Conservation (phyloP, 2,329 filamentous ascomycete species). For the Hypoxylon sp. region DNA sequence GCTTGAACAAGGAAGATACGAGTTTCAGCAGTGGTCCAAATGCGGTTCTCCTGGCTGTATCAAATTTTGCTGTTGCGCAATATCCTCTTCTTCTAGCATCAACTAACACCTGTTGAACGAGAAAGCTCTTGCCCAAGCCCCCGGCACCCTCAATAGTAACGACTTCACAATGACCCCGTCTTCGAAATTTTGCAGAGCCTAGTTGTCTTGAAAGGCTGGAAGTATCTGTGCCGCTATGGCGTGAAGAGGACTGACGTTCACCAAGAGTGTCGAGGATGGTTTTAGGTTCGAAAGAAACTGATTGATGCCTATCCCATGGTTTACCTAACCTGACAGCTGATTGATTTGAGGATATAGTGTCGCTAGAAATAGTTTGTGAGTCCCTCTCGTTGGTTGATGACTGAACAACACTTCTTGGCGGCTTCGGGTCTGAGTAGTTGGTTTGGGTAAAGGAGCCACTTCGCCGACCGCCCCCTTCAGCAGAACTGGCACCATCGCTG, state of each 20-base stretch:
- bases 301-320: slow-evolving; percentile 68
- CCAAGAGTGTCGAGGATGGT: slow-evolving; percentile 63
- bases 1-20: slow-evolving; percentile 76
- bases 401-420: slow-evolving; percentile 58
- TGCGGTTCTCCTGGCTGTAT: slow-evolving; percentile 71
- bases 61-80: slow-evolving; percentile 76
- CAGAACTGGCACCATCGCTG: slow-evolving; percentile 73
- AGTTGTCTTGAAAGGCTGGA: slow-evolving; percentile 69
- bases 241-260: slow-evolving; percentile 60
- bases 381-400: slow-evolving; percentile 56
- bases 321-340: slow-evolving; percentile 61
- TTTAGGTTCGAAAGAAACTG: slow-evolving; percentile 64
- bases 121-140: slow-evolving; percentile 75
- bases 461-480: slow-evolving; percentile 65
- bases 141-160: slow-evolving; percentile 73
- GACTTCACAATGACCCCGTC: slow-evolving; percentile 75
- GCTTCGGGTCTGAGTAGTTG: slow-evolving; percentile 60
- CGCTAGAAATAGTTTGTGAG: slow-evolving; percentile 54
- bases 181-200: slow-evolving; percentile 70
- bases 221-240: slow-evolving; percentile 62
- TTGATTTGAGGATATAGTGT: slow-evolving; percentile 64
- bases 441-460: slow-evolving; percentile 66
- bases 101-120: slow-evolving; percentile 73
- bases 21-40: slow-evolving; percentile 75
- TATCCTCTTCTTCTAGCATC: slow-evolving; percentile 74